Evolutionary conservation across 257 asterid species (phyloP).

Genomic region (Nicotiana attenuata): DNA sequence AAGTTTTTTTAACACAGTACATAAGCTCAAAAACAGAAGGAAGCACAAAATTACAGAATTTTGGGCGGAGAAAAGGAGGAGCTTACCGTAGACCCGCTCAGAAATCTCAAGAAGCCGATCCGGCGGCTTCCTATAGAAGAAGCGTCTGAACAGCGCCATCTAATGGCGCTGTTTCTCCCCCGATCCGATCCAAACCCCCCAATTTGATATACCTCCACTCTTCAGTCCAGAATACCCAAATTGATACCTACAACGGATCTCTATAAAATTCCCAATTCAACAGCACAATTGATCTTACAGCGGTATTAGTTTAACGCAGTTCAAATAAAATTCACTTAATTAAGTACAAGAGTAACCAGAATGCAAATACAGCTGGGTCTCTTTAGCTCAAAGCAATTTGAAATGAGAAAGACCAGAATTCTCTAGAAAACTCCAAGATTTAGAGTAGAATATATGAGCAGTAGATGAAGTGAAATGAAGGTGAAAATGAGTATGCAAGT

Average conservation of each 20-base stretch:
- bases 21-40: not conserved
- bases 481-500: slow-evolving; percentile 13
- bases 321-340: not conserved
- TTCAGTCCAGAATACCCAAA: slow-evolving; percentile 24
- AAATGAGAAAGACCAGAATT: not conserved
- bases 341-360: not conserved
- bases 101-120: slow-evolving; percentile 99
- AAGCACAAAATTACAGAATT: not conserved
- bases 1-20: not conserved
- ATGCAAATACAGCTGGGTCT: slow-evolving; percentile 6
- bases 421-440: not conserved
- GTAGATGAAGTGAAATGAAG: slow-evolving; percentile 14
- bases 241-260: slow-evolving; percentile 39
- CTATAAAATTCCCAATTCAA: slow-evolving; percentile 24
- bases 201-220: not conserved
- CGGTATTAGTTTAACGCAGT: not conserved
- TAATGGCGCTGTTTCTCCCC: slow-evolving; percentile 83
- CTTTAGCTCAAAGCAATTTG: not conserved
- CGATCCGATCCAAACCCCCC: slow-evolving; percentile 58
- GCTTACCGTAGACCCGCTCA: slow-evolving; percentile 94
- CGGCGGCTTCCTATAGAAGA: slow-evolving; percentile 98
- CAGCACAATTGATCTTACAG: not conserved
- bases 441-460: slow-evolving; percentile 11
- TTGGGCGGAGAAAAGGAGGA: slow-evolving; percentile 9
- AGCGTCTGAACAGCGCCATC: slow-evolving; percentile 99